A percentile compares a stretch with the other conserved stretches of the same genome.
These are phyloP conservation scores for Hymenoscyphus occultus DNA, from an alignment of 2,329 filamentous ascomycete species.

Conservation along the genomic window DNA sequence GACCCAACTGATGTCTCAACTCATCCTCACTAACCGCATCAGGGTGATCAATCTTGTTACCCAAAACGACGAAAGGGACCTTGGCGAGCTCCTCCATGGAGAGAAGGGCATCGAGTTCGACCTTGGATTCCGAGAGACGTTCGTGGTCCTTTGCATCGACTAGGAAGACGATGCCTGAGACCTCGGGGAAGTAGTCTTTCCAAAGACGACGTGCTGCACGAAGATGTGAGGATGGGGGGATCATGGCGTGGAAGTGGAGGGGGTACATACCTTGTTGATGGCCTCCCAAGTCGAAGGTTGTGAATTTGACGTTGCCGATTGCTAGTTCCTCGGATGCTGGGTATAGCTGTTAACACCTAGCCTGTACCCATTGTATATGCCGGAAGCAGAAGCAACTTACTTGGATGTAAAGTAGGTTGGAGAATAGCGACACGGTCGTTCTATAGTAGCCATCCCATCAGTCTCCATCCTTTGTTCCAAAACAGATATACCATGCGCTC, in stretches of 20 bases:
- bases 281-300: constrained; percentile 89
- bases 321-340: constrained; percentile 85
- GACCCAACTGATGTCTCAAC: constrained; percentile 82
- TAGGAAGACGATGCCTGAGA: constrained; percentile 94
- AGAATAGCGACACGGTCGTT: constrained; percentile 92
- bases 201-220: constrained; percentile 78
- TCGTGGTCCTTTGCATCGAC: constrained; percentile 97
- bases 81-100: constrained; percentile 96
- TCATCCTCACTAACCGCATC: constrained; percentile 95
- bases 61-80: constrained; percentile 92
- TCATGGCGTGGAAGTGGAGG: neutral
- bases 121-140: constrained; percentile 90
- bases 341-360: constrained; percentile 26
- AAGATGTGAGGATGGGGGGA: neutral
- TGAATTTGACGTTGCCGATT: constrained; percentile 92
- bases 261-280: constrained; percentile 74
- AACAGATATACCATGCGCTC: neutral
- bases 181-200: constrained; percentile 97
- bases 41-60: constrained; percentile 99
- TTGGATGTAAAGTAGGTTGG: constrained; percentile 87
- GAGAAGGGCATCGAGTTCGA: constrained; percentile 91
- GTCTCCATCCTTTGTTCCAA: constrained; percentile 9
- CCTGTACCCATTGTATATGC: constrained; percentile 7
- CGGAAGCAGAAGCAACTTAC: constrained; percentile 45
- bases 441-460: constrained; percentile 42